phyloP scores from a whole-genome alignment of 2,329 filamentous ascomycete genomes.

The Bretziella fagacearum region DNA sequence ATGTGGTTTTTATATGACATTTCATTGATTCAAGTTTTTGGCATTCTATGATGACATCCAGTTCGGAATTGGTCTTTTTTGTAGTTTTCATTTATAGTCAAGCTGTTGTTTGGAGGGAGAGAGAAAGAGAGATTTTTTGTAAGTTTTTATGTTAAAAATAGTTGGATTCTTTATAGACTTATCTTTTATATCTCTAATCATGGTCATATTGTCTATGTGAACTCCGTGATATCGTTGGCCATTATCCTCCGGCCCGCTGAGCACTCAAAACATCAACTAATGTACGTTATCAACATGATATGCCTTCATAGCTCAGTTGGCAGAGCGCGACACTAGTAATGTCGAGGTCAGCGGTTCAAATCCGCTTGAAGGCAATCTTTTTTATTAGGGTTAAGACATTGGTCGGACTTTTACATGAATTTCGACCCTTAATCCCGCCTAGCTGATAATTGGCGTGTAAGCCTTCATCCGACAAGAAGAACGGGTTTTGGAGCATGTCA shows the following conservation, averaged over 20 bases:
- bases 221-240: too few relatives aligned
- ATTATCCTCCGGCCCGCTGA: neutral
- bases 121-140: too few relatives aligned
- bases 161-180: too few relatives aligned
- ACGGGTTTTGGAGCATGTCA: neutral
- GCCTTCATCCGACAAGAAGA: neutral
- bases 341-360: slow-evolving; percentile 9
- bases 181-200: too few relatives aligned
- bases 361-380: slow-evolving; percentile 3
- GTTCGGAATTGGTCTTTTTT: neutral
- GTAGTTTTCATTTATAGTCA: neutral
- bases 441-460: neutral
- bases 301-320: slow-evolving; percentile 14
- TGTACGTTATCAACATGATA: neutral
- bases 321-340: slow-evolving; percentile 14
- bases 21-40: neutral
- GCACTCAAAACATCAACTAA: neutral
- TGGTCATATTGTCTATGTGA: too few relatives aligned
- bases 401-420: too few relatives aligned
- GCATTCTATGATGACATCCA: neutral
- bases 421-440: too few relatives aligned
- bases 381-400: too few relatives aligned
- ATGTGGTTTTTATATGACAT: neutral
- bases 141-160: too few relatives aligned
- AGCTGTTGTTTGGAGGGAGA: too few relatives aligned